Conservation (phyloP, 345 rosid species). For the Ceriops zippeliana region DNA sequence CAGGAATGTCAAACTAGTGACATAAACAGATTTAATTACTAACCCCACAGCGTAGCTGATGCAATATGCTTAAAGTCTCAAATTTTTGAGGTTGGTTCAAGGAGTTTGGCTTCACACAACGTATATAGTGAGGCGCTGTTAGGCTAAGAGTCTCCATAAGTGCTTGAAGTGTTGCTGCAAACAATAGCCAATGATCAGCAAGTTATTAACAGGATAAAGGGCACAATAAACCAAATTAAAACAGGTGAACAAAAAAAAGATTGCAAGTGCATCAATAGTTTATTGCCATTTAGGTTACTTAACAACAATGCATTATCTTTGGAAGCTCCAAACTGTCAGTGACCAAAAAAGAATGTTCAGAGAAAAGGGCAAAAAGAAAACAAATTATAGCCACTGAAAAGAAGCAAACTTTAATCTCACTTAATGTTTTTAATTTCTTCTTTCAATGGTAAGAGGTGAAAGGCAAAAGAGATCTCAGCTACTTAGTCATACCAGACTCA, state of each 20-base stretch:
- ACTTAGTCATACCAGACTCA: background rate
- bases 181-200: slow-evolving; percentile 21
- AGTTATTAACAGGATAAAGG: slow-evolving; percentile 1
- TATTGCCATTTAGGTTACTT: too few species aligned
- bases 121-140: slow-evolving; percentile 96
- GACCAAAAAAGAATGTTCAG: too few species aligned
- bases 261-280: too few species aligned
- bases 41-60: slow-evolving; percentile 97
- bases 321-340: too few species aligned
- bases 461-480: background rate
- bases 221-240: background rate
- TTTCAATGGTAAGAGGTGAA: too few species aligned
- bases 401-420: background rate
- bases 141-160: slow-evolving; percentile 93
- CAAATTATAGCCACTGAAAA: background rate
- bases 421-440: background rate
- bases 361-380: background rate
- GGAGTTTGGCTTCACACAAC: slow-evolving; percentile 98
- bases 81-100: slow-evolving; percentile 80
- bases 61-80: slow-evolving; percentile 78
- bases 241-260: background rate
- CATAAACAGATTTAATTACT: slow-evolving; percentile 28
- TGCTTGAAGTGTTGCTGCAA: slow-evolving; percentile 94
- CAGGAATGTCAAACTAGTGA: slow-evolving; percentile 5
- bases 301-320: too few species aligned